Base-by-base conservation (phyloP, 208 protist species). In the Phytomonas sp. region DNA sequence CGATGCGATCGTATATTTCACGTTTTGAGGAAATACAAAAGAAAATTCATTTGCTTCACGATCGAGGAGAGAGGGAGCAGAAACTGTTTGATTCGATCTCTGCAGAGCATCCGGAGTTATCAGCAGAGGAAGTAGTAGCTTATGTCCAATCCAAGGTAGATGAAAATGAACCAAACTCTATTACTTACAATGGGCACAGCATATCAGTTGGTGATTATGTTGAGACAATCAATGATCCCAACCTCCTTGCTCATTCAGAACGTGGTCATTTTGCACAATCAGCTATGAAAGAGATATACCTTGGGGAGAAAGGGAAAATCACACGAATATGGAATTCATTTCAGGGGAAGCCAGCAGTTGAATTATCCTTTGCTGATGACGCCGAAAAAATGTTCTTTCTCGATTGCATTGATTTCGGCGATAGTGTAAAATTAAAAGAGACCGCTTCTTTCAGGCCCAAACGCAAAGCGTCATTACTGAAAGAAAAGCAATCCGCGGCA, bases 281-380 rank as follows among this genome's bases (percentile, higher is more conserved):
- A 72, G 68, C 82, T n/a, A 71, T 94, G 16, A 96, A 94, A 67
- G 70, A 66, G 7, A 71, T 96, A 2, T 96, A 96, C 72, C 78
- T 93, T 7, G 89, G 89, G 29, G 88, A 96, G 78, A 65, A 62
- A 2, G 91, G 83, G 12, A 77, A 82, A 66, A 78, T 96, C 31
- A 30, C 78, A 34, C 83, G 80, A 7, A 79, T 94, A 34, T 72
- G 91, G 71, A 62, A 73, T 6, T 81, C 81, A 8, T 93, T 93
- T 70, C 81, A 93, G 29, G 88, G 85, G 23, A 92, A 88, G 69
- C 73, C 79, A 14, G 91, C 91, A 30, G 85, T 94, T 36, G 88
- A 93, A 71, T 74, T 96, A 42, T 69, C 78, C 66, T 96, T 96
- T 69, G 88, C 88, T 6, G 91, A 96, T 73, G 86, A 85, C 31